A percentile compares a stretch with the other conserved stretches of the same genome.
phyloP scores from a whole-genome alignment of 163 green algal species.

The Dunaliella salina region DNA sequence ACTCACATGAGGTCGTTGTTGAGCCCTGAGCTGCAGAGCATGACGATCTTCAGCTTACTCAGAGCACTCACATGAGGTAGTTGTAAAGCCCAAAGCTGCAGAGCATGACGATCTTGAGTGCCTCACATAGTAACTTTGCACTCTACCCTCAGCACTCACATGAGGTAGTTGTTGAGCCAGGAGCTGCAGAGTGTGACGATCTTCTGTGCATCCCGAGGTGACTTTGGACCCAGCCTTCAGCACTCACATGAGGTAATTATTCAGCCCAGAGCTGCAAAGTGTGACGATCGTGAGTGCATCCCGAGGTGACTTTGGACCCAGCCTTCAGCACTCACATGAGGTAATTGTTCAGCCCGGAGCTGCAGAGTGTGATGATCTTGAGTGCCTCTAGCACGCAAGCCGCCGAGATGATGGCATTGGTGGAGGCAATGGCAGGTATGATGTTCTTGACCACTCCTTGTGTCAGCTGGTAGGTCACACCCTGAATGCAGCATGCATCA shows the following conservation, averaged over 20 bases:
- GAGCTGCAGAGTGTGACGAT: slow-evolving; percentile 81
- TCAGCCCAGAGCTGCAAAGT: slow-evolving; percentile 70
- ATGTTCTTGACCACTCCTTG: slow-evolving; percentile 99
- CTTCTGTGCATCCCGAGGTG: slow-evolving; percentile 93
- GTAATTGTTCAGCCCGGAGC: slow-evolving; percentile 88
- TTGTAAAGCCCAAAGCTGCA: slow-evolving; percentile 83
- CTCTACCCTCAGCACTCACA: too few species aligned
- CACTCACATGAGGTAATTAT: slow-evolving; percentile 98
- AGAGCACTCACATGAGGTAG: slow-evolving; percentile 97
- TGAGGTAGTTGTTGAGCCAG: slow-evolving; percentile 95
- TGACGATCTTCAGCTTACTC: slow-evolving; percentile 97
- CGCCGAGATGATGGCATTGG: slow-evolving; percentile 95
- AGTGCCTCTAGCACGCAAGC: slow-evolving; percentile 89
- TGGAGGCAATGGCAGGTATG: slow-evolving; percentile 97
- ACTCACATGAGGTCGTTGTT: slow-evolving; percentile 98
- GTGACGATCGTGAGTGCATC: slow-evolving; percentile 95
- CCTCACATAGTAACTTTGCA: slow-evolving; percentile 57
- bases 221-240: too few species aligned
- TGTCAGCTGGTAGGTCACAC: slow-evolving; percentile 81
- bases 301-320: not conserved
- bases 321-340: slow-evolving; percentile 97
- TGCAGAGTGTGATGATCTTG: slow-evolving; percentile 91
- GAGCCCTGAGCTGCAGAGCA: slow-evolving; percentile 72
- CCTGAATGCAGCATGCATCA: too few species aligned
- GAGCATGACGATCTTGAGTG: slow-evolving; percentile 92